Evolutionary conservation across 2,329 filamentous ascomycete genomes (phyloP).

Genomic region (Hymenoscyphus salicellus): DNA sequence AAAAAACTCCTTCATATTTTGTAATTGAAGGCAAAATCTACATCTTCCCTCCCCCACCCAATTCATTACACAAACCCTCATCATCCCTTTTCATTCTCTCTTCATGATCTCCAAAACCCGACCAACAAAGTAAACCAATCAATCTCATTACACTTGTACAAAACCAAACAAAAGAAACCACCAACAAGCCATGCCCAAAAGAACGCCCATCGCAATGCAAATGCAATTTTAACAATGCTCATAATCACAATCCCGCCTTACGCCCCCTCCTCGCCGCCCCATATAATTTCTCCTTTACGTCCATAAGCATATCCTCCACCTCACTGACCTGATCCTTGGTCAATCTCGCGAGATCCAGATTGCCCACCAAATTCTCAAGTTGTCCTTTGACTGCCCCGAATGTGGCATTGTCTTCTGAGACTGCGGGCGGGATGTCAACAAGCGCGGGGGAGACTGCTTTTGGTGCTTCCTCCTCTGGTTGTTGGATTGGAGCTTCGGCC

Average conservation of each 20-base stretch:
- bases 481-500: neutral
- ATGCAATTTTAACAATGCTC: neutral
- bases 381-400: constrained; percentile 50
- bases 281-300: constrained; percentile 71
- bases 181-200: neutral
- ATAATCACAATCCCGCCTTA: constrained; percentile 10
- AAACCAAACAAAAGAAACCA: neutral
- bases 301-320: constrained; percentile 76
- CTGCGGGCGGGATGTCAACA: neutral
- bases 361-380: constrained; percentile 56
- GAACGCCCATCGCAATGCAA: constrained; percentile 28
- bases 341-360: constrained; percentile 58
- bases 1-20: neutral
- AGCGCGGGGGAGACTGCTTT: neutral
- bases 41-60: neutral
- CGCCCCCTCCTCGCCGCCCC: constrained; percentile 62
- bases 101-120: neutral
- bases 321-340: constrained; percentile 64
- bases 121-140: too few species aligned
- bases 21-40: neutral
- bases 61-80: neutral
- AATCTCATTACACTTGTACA: too few species aligned
- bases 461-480: neutral
- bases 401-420: constrained; percentile 21
- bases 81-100: neutral